These are phyloP conservation scores for Cryptococcus sp. DNA, from an alignment of 1,284 basidiomycete genomes.

Conservation along the genomic window DNA sequence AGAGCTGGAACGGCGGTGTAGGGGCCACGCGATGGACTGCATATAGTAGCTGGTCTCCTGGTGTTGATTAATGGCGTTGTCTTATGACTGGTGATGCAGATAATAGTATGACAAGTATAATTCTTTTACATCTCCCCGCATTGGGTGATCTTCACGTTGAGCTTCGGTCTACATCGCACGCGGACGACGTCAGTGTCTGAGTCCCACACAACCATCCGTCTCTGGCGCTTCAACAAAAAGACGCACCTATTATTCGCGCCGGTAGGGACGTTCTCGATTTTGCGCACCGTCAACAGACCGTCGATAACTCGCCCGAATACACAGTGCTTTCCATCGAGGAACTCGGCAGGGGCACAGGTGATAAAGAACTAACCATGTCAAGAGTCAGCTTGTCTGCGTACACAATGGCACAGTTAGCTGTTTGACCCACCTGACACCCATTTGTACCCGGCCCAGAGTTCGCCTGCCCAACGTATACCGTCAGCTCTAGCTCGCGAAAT, in stretches of 20 bases:
- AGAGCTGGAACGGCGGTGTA: not conserved
- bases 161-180: slow-evolving; percentile 42
- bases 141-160: slow-evolving; percentile 41
- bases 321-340: slow-evolving; percentile 90
- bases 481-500: not conserved
- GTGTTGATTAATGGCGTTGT: not conserved
- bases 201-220: not conserved
- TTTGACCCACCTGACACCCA: slow-evolving; percentile 67
- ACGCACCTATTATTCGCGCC: slow-evolving; percentile 54
- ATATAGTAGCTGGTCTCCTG: too few relatives aligned
- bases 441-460: slow-evolving; percentile 91
- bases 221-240: not conserved
- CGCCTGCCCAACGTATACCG: slow-evolving; percentile 56
- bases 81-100: not conserved
- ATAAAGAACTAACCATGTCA: slow-evolving; percentile 76
- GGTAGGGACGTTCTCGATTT: slow-evolving; percentile 90
- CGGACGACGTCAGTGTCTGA: not conserved
- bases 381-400: not conserved
- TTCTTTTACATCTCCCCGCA: slow-evolving; percentile 54
- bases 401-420: not conserved
- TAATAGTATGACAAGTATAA: not conserved
- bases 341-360: slow-evolving; percentile 88
- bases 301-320: slow-evolving; percentile 89
- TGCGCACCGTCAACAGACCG: slow-evolving; percentile 83
- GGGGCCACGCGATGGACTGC: not conserved